Evolutionary conservation across 2,329 filamentous ascomycete species (phyloP).

Genomic region (Cladosporium sp.): DNA sequence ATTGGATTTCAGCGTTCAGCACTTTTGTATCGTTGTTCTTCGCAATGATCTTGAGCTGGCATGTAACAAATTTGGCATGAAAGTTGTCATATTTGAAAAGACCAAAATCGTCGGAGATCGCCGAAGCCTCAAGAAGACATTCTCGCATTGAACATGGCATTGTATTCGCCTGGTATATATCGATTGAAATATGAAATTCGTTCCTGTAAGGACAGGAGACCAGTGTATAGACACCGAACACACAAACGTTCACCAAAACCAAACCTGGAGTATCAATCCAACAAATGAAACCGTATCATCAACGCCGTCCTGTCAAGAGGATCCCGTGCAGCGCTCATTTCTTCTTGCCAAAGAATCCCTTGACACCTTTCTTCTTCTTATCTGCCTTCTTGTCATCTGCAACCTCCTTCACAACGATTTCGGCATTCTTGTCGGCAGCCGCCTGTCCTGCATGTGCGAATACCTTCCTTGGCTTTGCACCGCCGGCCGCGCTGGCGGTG

Average conservation of each 20-base stretch:
- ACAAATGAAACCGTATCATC: neutral
- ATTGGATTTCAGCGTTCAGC: too few relatives aligned
- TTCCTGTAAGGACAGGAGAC: neutral
- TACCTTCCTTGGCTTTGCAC: conserved; percentile 23
- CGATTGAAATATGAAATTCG: neutral
- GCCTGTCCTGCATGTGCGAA: conserved; percentile 25
- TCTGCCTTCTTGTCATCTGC: conserved; percentile 8
- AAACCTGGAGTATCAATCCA: neutral
- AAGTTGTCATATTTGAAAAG: too few relatives aligned
- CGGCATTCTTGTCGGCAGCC: neutral
- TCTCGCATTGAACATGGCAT: neutral
- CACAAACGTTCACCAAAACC: too few relatives aligned
- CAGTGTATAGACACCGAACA: neutral
- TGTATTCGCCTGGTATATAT: neutral
- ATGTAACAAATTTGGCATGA: too few relatives aligned
- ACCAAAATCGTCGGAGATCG: neutral
- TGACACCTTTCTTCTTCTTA: conserved; percentile 28
- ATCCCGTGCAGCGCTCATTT: neutral
- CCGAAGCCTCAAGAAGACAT: neutral
- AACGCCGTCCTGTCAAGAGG: too few relatives aligned
- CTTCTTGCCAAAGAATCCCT: conserved; percentile 24
- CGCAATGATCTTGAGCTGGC: too few relatives aligned
- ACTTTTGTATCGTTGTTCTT: too few relatives aligned
- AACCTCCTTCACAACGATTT: neutral
- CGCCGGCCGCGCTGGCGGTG: conserved; percentile 7